Evolutionary conservation across 148 eudicot species (phyloP).

Genomic region (Dianthus caryophyllus): DNA sequence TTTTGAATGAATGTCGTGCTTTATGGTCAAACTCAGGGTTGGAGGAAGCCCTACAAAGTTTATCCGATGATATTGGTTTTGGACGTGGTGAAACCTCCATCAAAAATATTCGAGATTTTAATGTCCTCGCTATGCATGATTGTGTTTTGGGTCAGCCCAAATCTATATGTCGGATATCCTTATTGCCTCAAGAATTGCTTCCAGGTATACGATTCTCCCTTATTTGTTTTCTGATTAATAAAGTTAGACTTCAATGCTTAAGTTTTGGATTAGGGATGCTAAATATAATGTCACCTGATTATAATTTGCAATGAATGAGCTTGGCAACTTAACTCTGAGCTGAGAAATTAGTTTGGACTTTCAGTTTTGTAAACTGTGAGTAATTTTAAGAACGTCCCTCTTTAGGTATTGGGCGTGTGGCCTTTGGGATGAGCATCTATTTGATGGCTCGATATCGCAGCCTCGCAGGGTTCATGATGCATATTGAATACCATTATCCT

Average conservation of each 20-base stretch:
- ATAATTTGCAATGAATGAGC: not conserved
- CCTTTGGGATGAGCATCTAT: not conserved
- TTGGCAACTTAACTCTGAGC: not conserved
- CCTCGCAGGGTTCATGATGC: not conserved
- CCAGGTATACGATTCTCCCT: constrained; percentile 44
- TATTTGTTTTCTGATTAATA: not conserved
- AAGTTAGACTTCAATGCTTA: not conserved
- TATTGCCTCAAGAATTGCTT: constrained; percentile 40
- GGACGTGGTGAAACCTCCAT: constrained; percentile 40
- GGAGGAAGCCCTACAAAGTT: constrained; percentile 44
- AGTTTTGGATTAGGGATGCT: not conserved
- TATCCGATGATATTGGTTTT: constrained; percentile 29
- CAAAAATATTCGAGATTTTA: constrained; percentile 38
- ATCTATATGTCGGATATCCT: constrained; percentile 52
- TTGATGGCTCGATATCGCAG: not conserved
- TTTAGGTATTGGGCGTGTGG: no score
- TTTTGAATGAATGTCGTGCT: constrained; percentile 53
- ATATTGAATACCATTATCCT: not conserved
- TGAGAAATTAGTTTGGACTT: not conserved
- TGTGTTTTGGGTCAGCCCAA: constrained; percentile 31
- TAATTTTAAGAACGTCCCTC: not conserved
- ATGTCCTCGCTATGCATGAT: constrained; percentile 39
- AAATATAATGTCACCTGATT: not conserved
- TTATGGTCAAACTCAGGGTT: constrained; percentile 67
- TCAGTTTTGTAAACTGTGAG: not conserved